phyloP scores from a whole-genome alignment of 2,329 filamentous ascomycete species.

The Elsinoe necatrix region DNA sequence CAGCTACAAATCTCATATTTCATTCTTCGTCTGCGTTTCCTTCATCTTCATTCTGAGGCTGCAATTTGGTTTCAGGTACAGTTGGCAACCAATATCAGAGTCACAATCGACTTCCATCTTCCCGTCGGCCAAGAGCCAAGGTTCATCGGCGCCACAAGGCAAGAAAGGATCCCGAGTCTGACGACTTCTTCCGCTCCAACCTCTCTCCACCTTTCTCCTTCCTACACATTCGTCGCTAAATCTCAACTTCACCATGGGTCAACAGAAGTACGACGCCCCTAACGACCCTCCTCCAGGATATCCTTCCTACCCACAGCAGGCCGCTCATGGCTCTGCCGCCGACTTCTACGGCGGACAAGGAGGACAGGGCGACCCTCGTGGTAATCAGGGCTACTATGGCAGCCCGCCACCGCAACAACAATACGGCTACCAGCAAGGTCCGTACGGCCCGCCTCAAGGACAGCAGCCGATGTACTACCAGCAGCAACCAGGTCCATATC shows the following conservation, averaged over 20 bases:
- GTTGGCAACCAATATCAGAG: too few relatives aligned
- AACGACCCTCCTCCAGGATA: slow-evolving; percentile 15
- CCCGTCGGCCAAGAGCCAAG: slow-evolving; percentile 10
- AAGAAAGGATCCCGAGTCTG: slow-evolving; percentile 12
- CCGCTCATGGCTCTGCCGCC: slow-evolving; percentile 11
- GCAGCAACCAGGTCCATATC: slow-evolving; percentile 24
- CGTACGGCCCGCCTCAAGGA: slow-evolving; percentile 19
- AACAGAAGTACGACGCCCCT: slow-evolving; percentile 14
- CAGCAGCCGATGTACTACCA: slow-evolving; percentile 31
- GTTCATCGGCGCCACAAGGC: slow-evolving; percentile 10
- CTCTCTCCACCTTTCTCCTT: not conserved
- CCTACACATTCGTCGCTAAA: not conserved
- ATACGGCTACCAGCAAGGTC: slow-evolving; percentile 17
- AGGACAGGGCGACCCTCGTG: slow-evolving; percentile 8
- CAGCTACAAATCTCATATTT: not conserved
- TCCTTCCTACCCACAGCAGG: slow-evolving; percentile 16
- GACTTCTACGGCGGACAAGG: slow-evolving; percentile 11
- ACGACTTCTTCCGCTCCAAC: not conserved
- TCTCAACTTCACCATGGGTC: slow-evolving; percentile 12
- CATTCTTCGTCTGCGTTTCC: too few relatives aligned
- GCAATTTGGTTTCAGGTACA: too few relatives aligned
- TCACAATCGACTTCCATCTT: not conserved
- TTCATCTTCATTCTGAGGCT: too few relatives aligned
- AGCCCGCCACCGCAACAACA: slow-evolving; percentile 17
- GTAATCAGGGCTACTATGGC: slow-evolving; percentile 16